Conservation (phyloP, 257 asterid species). For the Solanum chmielewskii region DNA sequence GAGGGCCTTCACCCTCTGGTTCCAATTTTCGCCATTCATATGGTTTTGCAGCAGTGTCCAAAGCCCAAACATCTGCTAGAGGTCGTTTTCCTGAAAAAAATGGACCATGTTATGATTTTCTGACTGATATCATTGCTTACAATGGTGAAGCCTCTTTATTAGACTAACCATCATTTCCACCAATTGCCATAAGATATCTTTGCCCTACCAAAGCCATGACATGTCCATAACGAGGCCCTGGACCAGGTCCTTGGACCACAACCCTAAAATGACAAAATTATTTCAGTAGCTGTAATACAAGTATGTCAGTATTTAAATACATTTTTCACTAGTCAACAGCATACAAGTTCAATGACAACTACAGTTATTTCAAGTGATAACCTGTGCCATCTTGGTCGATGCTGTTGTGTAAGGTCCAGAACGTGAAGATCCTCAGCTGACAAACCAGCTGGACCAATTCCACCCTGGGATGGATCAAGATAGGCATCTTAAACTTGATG, state of each 20-base stretch:
- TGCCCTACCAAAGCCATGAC: conserved; percentile 99
- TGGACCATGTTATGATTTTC: conserved; percentile 11
- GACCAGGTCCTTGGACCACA: conserved; percentile 99
- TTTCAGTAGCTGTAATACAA: not conserved
- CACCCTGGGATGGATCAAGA: conserved; percentile 55
- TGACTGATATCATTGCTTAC: conserved; percentile 1
- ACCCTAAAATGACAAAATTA: conserved; percentile 39
- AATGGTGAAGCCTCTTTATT: not conserved
- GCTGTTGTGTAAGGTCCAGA: conserved; percentile 86
- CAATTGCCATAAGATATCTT: conserved; percentile 98
- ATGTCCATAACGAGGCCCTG: conserved; percentile 99
- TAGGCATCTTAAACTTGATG: conserved; percentile 8
- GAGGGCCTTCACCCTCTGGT: conserved; percentile 99
- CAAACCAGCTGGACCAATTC: conserved; percentile 99
- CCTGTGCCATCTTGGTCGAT: conserved; percentile 98
- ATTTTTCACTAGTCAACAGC: not conserved
- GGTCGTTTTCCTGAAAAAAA: conserved; percentile 78
- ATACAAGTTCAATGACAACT: not conserved
- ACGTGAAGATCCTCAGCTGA: conserved; percentile 99
- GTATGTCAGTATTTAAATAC: not conserved
- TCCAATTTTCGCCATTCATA: conserved; percentile 99
- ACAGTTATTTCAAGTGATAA: conserved; percentile 12
- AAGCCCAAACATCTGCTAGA: conserved; percentile 99
- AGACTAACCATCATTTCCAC: conserved; percentile 95
- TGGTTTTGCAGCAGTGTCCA: conserved; percentile 99